phyloP scores from a whole-genome alignment of 2,329 filamentous ascomycete species.

The Microdochium nivale region DNA sequence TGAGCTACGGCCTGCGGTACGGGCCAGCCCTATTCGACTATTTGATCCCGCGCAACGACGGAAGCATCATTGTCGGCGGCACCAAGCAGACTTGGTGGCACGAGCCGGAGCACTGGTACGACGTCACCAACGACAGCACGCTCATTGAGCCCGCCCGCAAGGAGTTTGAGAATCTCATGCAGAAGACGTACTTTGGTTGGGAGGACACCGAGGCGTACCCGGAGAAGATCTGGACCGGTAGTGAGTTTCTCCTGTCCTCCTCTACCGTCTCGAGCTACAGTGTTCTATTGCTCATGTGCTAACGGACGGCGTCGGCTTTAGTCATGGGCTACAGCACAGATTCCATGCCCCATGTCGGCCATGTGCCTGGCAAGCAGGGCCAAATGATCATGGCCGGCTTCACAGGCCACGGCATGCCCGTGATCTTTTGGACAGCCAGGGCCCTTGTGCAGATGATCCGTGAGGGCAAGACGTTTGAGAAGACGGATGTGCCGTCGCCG shows the following conservation, averaged over 20 bases:
- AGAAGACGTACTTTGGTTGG: slow-evolving; percentile 34
- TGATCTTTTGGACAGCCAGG: slow-evolving; percentile 30
- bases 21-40: slow-evolving; percentile 19
- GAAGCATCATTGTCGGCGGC: slow-evolving; percentile 34
- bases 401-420: slow-evolving; percentile 41
- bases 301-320: no score
- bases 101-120: slow-evolving; percentile 29
- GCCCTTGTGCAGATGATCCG: slow-evolving; percentile 30
- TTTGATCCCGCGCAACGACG: slow-evolving; percentile 28
- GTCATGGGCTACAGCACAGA: slow-evolving; percentile 35
- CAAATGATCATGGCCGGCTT: slow-evolving; percentile 40
- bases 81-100: slow-evolving; percentile 22
- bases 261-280: no score
- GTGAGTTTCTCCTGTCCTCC: slow-evolving; percentile 10
- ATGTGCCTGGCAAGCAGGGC: slow-evolving; percentile 26
- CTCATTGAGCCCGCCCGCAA: slow-evolving; percentile 26
- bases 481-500: slow-evolving; percentile 25
- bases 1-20: slow-evolving; percentile 12
- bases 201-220: slow-evolving; percentile 27
- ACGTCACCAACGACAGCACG: slow-evolving; percentile 30
- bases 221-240: slow-evolving; percentile 33
- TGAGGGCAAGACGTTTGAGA: slow-evolving; percentile 17
- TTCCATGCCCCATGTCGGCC: slow-evolving; percentile 32
- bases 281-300: no score
- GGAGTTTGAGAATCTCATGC: slow-evolving; percentile 38